Evolutionary conservation across 2,329 filamentous ascomycete species (phyloP), one percentile per base, ranked within the genome.

Genomic region (Aspergillus phoenicis): DNA sequence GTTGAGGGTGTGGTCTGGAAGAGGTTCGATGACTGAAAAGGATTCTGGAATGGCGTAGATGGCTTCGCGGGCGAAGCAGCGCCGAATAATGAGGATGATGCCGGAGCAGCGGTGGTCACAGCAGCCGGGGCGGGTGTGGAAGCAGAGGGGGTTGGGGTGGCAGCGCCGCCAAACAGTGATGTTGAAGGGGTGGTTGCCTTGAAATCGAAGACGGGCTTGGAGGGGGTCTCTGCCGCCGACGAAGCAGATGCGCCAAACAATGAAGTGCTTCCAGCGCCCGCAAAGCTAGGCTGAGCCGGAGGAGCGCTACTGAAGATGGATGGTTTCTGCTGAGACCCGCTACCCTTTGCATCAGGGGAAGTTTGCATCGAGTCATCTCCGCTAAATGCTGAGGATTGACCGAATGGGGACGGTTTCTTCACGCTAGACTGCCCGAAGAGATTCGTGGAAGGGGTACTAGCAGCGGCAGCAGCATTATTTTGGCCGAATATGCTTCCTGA

Each of bases 331-430:
- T 56, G 59, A 15, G 55, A 41, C 47, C 61, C 59, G 30, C 51
- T 62, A 33, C 60, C 60, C 52, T 71, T 72, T 2, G 66, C 64
- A 36, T 75, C 72, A 5, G 73, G 73, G 5, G 73, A 75, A 17
- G 70, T 75, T 52, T 75, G 73, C 73, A 75, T 75, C 8, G 70
- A 68, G 45, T 75, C 73, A 28, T 41, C 55, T 8, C 65, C 58
- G 43, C 33, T 36, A 36, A 66, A 60, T 17, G 65, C 61, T 33
- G 64, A 62, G 8, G 72, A 69, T 54, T 74, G 70, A 10, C 67
- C 67, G 58, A 76, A 74, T n/a, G 68, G 39, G 28, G 66, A 62
- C 22, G 68, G 62, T 26, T 70, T 68, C 20, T 57, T 60, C n/a
- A 63, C 55, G 28, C 62, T 67, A 22, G 67, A 55, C 54, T 67